Base-by-base conservation (phyloP, 768 basidiomycete species). In the Russula emetica region DNA sequence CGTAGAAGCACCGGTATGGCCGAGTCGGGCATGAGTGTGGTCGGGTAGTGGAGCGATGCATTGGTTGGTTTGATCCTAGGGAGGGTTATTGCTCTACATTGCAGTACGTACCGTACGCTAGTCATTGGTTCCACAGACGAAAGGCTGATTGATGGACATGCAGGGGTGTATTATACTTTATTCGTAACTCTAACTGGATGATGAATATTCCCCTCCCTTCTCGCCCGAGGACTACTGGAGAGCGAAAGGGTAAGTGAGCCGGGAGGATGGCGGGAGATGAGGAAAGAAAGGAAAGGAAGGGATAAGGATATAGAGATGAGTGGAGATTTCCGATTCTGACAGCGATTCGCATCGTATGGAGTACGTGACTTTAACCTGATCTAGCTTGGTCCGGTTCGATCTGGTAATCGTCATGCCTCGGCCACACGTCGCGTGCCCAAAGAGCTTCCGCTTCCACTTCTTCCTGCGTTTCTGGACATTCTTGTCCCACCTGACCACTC, bases 241-340 rank as follows among this genome's bases (percentile, higher is more conserved):
- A 36, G 53, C 6, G 53, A 61, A 47, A 26, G 16, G 22, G 22
- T 38, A 42, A 49, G 59, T 5, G 30, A 11, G 30, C 63, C 63
- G 28, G 52, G 44, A 20, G 20, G 24, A 55, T 38, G 63, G 63
- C 63, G 50, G 13, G 28, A 54, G 56, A 53, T 61, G 40, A 61
- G 52, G 52, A 55, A 53, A 28, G 62, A 55, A 55, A 55, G 54
- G 53, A 49, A 55, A 42, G 55, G 49, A 50, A 26, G 18, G 51
- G 47, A 50, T 40, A 55, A 55, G 55, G 47, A 30, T 60, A 60
- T 60, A 51, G 55, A 57, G 42, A 54, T 45, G 52, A 54, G 52
- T 60, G 63, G 63, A 60, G 63, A 64, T 60, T 64, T 60, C 63
- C 63, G 63, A 55, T 64, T 64, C 63, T 64, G 63, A 64, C 63